Evolutionary conservation across 441 rosid species (phyloP).

Genomic region (Pelargonium fulgidum): DNA sequence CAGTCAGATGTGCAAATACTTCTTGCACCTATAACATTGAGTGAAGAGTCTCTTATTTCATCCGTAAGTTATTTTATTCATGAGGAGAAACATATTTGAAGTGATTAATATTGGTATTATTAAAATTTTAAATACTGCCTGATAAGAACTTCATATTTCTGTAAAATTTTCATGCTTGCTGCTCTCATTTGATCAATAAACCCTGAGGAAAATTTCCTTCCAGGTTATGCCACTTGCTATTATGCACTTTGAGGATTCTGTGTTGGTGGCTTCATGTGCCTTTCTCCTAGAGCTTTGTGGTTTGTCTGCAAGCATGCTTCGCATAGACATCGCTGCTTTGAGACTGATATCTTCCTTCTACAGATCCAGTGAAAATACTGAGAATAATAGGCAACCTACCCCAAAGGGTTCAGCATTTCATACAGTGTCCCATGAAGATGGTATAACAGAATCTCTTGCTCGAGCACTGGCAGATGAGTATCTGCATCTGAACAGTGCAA

Average conservation of each 20-base stretch:
- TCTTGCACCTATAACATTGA: conserved; percentile 63
- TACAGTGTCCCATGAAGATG: conserved; percentile 48
- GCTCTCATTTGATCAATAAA: conserved; percentile 9
- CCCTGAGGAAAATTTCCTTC: conserved; percentile 19
- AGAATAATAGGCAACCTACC: conserved; percentile 43
- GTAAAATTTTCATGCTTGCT: not conserved
- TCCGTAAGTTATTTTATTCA: conserved; percentile 53
- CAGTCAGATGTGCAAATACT: conserved; percentile 85
- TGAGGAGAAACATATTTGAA: conserved; percentile 22
- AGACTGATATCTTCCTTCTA: conserved; percentile 78
- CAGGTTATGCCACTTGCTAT: conserved; percentile 95
- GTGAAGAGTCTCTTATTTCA: conserved; percentile 74
- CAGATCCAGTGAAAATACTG: conserved; percentile 45
- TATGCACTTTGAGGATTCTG: conserved; percentile 73
- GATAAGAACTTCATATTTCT: too few relatives aligned
- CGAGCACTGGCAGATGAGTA: conserved; percentile 86
- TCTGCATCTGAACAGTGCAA: conserved; percentile 43
- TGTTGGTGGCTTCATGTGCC: conserved; percentile 82
- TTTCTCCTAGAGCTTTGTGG: conserved; percentile 96
- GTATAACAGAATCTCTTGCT: conserved; percentile 72
- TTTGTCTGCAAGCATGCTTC: conserved; percentile 79
- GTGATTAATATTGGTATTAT: conserved; percentile 10
- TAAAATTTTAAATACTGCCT: not conserved
- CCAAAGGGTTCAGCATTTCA: conserved; percentile 59
- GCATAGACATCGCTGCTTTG: conserved; percentile 75